These are phyloP conservation scores for Backusella morwellensis DNA, from an alignment of 192 early-diverging fungal genomes.

Conservation along the genomic window DNA sequence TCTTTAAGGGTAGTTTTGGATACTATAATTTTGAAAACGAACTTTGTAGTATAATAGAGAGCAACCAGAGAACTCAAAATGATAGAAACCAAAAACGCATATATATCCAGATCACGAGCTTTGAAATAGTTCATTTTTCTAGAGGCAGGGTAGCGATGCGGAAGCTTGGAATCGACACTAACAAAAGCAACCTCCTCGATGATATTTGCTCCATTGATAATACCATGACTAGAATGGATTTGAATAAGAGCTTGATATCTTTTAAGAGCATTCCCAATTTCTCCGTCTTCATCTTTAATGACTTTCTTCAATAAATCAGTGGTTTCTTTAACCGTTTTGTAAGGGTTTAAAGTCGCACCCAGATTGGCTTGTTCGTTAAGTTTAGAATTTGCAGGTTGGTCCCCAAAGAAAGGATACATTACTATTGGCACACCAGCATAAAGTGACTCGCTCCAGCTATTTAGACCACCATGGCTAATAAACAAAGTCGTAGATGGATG, in stretches of 20 bases:
- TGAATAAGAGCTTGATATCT: constrained; percentile 3
- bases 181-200: constrained; percentile 28
- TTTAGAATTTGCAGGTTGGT: constrained; percentile 19
- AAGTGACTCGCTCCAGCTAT: constrained; percentile 28
- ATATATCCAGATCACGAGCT: constrained; percentile 18
- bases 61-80: neutral
- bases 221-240: constrained; percentile 12
- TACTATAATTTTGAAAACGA: neutral
- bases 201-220: constrained; percentile 14
- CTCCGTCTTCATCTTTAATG: neutral
- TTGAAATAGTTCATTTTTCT: constrained; percentile 20
- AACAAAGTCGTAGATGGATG: constrained; percentile 27
- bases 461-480: constrained; percentile 28
- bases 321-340: neutral
- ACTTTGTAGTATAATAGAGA: neutral
- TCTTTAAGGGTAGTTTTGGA: neutral
- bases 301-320: neutral
- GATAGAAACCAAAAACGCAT: neutral
- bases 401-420: constrained; percentile 29
- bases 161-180: neutral
- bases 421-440: constrained; percentile 30
- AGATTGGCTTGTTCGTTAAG: neutral
- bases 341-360: neutral
- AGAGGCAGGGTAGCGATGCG: constrained; percentile 17
- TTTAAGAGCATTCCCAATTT: neutral